Conservation (phyloP, 192 early-diverging fungal species). For the Neocallimastix lanati region DNA sequence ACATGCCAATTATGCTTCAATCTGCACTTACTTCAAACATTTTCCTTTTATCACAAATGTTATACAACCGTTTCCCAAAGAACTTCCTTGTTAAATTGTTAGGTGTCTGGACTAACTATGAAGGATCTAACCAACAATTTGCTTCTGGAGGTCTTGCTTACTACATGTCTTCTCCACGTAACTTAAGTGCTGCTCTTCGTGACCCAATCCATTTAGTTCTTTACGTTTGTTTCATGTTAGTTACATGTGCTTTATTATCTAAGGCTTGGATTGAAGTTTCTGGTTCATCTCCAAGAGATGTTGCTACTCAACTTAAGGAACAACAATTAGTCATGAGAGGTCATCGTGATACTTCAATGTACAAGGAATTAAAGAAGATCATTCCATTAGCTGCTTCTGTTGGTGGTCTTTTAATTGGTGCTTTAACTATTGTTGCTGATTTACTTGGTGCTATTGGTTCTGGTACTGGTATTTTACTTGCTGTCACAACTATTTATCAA, state of each 20-base stretch:
- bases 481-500: conserved; percentile 98
- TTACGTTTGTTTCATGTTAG: conserved; percentile 87
- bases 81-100: conserved; percentile 83
- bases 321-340: conserved; percentile 90
- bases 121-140: conserved; percentile 89
- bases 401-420: conserved; percentile 91
- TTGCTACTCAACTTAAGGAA: conserved; percentile 93
- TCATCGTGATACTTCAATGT: conserved; percentile 86
- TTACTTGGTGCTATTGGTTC: conserved; percentile 95
- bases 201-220: conserved; percentile 92
- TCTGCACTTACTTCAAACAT: conserved; percentile 90
- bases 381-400: conserved; percentile 96
- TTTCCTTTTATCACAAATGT: conserved; percentile 96
- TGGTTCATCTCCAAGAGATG: conserved; percentile 91
- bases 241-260: conserved; percentile 87
- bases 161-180: conserved; percentile 93
- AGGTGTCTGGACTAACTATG: conserved; percentile 88
- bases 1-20: conserved; percentile 99
- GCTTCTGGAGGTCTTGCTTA: conserved; percentile 88
- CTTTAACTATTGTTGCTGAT: conserved; percentile 88
- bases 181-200: conserved; percentile 55
- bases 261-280: conserved; percentile 99
- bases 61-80: conserved; percentile 93
- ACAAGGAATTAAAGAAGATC: conserved; percentile 98
- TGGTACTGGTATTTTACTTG: conserved; percentile 94